Evolutionary conservation across 352 stramenopile genomes (phyloP).

Genomic region (Phytophthora melonis): DNA sequence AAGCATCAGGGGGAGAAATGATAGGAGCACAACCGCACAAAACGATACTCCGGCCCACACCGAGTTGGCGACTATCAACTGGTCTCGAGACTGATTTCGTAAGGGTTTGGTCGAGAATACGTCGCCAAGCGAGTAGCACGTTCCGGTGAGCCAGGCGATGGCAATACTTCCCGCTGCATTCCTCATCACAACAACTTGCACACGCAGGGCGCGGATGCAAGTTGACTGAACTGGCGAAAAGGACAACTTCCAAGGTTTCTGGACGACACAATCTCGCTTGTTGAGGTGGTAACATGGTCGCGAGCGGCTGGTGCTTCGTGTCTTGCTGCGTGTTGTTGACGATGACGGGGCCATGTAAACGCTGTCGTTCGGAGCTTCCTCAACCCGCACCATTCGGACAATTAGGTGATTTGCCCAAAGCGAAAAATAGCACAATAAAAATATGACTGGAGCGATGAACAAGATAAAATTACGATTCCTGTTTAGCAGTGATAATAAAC

Average conservation of each 20-base stretch:
- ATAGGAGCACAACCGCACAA: not conserved
- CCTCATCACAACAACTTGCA: not conserved
- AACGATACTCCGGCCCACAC: constrained; percentile 1
- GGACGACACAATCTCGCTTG: not conserved
- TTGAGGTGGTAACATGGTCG: not conserved
- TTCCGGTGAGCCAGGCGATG: not conserved
- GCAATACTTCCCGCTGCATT: not conserved
- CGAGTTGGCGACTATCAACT: constrained; percentile 1
- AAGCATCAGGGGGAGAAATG: not conserved
- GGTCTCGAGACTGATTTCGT: not conserved
- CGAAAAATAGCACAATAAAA: no score
- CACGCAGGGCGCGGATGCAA: not conserved
- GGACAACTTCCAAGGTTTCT: not conserved
- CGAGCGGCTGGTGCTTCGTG: not conserved
- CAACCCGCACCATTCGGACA: not conserved
- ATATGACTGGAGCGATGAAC: no score
- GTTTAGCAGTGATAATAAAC: no score
- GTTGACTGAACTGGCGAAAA: not conserved
- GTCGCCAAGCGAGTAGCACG: not conserved
- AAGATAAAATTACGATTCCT: no score
- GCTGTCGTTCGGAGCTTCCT: not conserved
- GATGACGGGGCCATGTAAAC: not conserved
- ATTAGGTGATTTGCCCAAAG: no score
- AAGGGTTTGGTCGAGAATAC: not conserved
- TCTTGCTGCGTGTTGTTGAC: not conserved